phyloP scores from a whole-genome alignment of 306 rosid species.

The Dalbergia cultrata region DNA sequence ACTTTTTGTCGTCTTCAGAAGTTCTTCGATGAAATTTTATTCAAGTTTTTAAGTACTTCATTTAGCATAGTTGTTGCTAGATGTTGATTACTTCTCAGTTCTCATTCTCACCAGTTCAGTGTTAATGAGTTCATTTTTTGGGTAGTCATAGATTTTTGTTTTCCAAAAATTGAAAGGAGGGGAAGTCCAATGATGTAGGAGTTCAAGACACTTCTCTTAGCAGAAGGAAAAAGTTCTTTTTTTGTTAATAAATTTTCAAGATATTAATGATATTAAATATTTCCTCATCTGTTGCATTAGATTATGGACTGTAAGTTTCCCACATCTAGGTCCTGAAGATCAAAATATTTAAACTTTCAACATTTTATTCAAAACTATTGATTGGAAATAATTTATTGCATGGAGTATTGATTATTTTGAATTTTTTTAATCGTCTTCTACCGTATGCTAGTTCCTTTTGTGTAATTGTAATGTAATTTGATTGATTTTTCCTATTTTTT shows the following conservation, averaged over 20 bases:
- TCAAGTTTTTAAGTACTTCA: not conserved
- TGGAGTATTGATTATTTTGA: slow-evolving; percentile 6
- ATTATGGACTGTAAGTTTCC: slow-evolving; percentile 24
- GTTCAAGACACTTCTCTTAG: not conserved
- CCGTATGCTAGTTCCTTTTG: not conserved
- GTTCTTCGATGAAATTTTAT: slow-evolving; percentile 11
- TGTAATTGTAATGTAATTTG: slow-evolving; percentile 21
- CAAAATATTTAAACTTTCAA: not conserved
- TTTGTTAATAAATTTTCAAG: not conserved
- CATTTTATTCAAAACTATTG: slow-evolving; percentile 12
- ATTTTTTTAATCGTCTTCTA: not conserved
- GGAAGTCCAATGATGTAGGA: not conserved
- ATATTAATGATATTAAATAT: no score
- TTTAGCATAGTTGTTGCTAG: slow-evolving; percentile 16
- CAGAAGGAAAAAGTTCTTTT: not conserved
- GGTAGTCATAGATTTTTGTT: no score
- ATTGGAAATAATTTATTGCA: slow-evolving; percentile 27
- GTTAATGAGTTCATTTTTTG: no score
- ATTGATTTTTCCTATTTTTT: slow-evolving; percentile 29
- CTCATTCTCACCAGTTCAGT: no score
- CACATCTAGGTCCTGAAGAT: slow-evolving; percentile 19
- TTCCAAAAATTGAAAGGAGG: not conserved
- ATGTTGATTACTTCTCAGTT: slow-evolving; percentile 15
- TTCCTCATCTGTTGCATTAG: slow-evolving; percentile 24
- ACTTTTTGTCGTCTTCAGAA: not conserved